Conservation (phyloP, 164 flowering plant species). For the Dillenia turbinata region DNA sequence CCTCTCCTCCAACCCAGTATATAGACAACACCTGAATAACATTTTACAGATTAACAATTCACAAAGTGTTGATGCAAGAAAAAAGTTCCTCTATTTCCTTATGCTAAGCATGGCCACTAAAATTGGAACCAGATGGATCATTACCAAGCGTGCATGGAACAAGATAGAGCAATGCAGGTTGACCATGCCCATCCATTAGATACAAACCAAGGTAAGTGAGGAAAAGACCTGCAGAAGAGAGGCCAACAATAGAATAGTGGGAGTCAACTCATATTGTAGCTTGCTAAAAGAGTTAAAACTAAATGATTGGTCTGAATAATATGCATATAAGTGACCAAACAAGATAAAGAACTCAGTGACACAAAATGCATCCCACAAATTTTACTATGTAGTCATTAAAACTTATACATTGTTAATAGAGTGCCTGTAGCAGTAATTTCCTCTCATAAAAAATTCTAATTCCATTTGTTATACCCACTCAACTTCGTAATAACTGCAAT, state of each 20-base stretch:
- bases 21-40: slow-evolving; percentile 45
- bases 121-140: slow-evolving; percentile 2
- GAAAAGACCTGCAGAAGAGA: slow-evolving; percentile 50
- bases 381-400: background rate
- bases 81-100: background rate
- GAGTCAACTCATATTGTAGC: background rate
- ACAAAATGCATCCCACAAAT: background rate
- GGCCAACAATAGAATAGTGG: background rate
- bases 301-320: background rate
- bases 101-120: background rate
- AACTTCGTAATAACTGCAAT: too few relatives aligned
- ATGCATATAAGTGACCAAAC: background rate
- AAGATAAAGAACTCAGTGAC: too few relatives aligned
- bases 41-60: background rate
- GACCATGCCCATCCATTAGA: slow-evolving; percentile 82
- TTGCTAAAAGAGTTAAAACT: background rate
- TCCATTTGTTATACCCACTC: too few relatives aligned
- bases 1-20: slow-evolving; percentile 61
- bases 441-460: too few relatives aligned
- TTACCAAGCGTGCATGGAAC: slow-evolving; percentile 92
- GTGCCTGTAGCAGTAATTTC: too few relatives aligned
- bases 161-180: slow-evolving; percentile 87
- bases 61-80: background rate
- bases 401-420: too few relatives aligned
- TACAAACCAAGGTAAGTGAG: slow-evolving; percentile 65